Conservation (phyloP, 345 rosid genomes). For the Gossypium thurberi region DNA sequence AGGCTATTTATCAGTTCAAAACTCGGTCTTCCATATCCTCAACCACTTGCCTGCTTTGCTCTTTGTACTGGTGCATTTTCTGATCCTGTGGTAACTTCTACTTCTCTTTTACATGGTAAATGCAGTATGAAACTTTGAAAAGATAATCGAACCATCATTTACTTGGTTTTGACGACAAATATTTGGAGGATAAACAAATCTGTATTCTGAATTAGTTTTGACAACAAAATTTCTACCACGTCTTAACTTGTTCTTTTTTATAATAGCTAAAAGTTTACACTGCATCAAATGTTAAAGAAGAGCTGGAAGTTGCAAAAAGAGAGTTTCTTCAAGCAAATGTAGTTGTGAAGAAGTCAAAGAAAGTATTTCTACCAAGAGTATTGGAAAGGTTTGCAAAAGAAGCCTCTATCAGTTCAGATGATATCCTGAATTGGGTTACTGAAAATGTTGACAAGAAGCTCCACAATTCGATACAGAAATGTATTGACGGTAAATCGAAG, state of each 20-base stretch:
- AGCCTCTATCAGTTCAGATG: conserved; percentile 47
- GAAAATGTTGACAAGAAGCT: conserved; percentile 61
- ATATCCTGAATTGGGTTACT: conserved; percentile 52
- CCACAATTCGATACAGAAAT: conserved; percentile 45
- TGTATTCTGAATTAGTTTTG: neutral
- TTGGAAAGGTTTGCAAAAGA: conserved; percentile 70
- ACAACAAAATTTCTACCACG: no score
- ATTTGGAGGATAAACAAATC: no score
- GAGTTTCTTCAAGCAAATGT: conserved; percentile 64
- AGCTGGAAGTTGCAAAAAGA: conserved; percentile 58
- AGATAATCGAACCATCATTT: neutral
- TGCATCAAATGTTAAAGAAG: conserved; percentile 51
- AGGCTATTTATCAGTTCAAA: conserved; percentile 46
- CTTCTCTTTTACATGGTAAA: neutral
- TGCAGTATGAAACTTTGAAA: neutral
- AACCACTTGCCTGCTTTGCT: conserved; percentile 44
- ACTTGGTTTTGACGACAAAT: neutral
- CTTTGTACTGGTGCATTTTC: neutral
- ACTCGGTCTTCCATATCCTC: conserved; percentile 44
- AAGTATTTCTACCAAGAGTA: conserved; percentile 59
- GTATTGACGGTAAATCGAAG: conserved; percentile 38
- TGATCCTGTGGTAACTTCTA: conserved; percentile 6
- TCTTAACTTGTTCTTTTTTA: conserved; percentile 10
- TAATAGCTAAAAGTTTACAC: conserved; percentile 69
- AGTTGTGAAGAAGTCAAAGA: conserved; percentile 51